These are phyloP conservation scores for Tuber borchii DNA, from an alignment of 495 filamentous ascomycete genomes.

Conservation along the genomic window DNA sequence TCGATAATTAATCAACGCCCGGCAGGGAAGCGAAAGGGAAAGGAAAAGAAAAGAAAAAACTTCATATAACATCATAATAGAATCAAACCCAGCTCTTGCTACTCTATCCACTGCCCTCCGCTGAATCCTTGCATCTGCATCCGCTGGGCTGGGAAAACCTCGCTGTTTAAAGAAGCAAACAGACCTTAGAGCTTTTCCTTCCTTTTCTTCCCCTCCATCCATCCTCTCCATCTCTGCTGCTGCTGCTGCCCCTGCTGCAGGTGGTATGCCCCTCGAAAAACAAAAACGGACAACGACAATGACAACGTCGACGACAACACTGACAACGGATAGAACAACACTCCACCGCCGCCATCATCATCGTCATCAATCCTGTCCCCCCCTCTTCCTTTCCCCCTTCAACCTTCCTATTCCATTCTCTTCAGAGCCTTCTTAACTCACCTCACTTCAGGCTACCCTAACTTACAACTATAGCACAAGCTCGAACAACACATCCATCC, in stretches of 20 bases:
- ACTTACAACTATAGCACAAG: neutral
- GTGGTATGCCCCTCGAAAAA: constrained; percentile 11
- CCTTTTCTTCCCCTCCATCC: constrained; percentile 1
- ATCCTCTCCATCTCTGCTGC: constrained; percentile 1
- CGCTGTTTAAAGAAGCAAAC: constrained; percentile 9
- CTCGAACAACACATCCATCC: neutral
- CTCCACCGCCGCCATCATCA: constrained; percentile 10
- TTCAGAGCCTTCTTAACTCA: neutral
- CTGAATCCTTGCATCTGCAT: constrained; percentile 33
- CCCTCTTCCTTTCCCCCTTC: neutral
- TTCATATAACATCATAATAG: neutral
- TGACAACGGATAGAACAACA: constrained; percentile 20
- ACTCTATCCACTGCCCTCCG: constrained; percentile 9
- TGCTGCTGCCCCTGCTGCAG: constrained; percentile 13
- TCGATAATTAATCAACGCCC: neutral
- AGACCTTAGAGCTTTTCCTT: constrained; percentile 13
- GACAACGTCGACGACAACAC: constrained; percentile 1
- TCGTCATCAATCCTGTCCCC: neutral
- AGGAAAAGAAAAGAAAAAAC: neutral
- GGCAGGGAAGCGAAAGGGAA: neutral
- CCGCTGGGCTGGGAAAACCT: constrained; percentile 16
- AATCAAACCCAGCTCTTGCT: neutral
- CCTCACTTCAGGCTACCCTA: neutral
- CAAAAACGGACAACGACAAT: neutral
- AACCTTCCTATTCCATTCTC: neutral